Percentiles rank a stretch among this genome's conserved stretches.
phyloP scores from a whole-genome alignment of 345 rosid genomes.

The Syzygium aromaticum region DNA sequence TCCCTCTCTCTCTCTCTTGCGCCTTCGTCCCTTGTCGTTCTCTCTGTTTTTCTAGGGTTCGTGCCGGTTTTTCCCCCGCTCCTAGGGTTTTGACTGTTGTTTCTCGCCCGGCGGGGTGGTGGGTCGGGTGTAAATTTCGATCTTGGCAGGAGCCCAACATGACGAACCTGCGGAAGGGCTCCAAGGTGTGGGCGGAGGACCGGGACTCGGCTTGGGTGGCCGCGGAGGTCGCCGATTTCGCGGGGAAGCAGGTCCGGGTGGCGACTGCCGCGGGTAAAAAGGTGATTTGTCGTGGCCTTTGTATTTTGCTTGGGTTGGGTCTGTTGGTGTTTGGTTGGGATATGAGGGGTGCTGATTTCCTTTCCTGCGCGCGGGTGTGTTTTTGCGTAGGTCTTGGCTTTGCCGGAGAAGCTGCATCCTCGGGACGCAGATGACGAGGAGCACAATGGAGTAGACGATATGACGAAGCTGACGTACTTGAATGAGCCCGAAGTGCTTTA shows the following conservation, averaged over 20 bases:
- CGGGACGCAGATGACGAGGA: constrained; percentile 87
- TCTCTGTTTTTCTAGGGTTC: constrained; percentile 7
- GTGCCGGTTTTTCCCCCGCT: neutral
- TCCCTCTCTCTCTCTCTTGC: neutral
- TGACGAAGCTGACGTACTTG: constrained; percentile 92
- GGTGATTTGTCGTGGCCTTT: constrained; percentile 20
- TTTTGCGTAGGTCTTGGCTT: constrained; percentile 33
- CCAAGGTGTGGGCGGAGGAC: constrained; percentile 87
- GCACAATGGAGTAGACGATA: constrained; percentile 94
- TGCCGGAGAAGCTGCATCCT: constrained; percentile 45
- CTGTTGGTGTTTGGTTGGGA: neutral
- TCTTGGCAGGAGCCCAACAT: constrained; percentile 25
- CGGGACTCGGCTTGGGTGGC: constrained; percentile 77
- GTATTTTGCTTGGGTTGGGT: neutral
- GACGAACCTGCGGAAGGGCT: constrained; percentile 61
- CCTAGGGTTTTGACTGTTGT: neutral
- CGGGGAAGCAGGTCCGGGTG: constrained; percentile 46
- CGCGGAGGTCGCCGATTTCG: constrained; percentile 47
- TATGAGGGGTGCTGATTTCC: neutral
- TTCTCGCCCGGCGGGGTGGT: constrained; percentile 1
- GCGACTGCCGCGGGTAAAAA: constrained; percentile 42
- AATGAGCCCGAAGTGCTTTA: constrained; percentile 95
- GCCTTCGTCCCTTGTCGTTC: constrained; percentile 9
- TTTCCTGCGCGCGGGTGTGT: neutral
- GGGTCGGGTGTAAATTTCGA: neutral